These are phyloP conservation scores for Tulasnella sp. DNA, from an alignment of 768 basidiomycete species.

Conservation along the genomic window DNA sequence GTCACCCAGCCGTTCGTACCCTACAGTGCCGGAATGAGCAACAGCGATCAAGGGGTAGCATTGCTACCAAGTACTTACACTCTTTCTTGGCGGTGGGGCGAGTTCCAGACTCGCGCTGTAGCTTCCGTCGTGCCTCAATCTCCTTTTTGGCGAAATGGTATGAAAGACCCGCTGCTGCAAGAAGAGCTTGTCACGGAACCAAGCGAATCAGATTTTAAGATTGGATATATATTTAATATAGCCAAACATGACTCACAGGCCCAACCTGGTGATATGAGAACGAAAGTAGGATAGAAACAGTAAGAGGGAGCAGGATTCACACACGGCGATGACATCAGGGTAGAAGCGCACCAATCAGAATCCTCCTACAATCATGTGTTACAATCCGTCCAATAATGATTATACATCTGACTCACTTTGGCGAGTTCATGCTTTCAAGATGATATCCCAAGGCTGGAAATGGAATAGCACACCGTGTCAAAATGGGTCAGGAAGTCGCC, in stretches of 20 bases:
- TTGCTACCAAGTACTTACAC: slow-evolving; percentile 23
- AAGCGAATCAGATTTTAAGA: background rate
- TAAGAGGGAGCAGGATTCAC: no score
- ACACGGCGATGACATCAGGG: background rate
- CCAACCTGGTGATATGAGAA: background rate
- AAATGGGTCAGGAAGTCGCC: no score
- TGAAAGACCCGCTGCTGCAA: slow-evolving; percentile 31
- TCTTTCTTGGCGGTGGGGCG: slow-evolving; percentile 29
- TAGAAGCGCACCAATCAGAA: slow-evolving; percentile 1
- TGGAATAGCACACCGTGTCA: no score
- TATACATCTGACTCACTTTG: background rate
- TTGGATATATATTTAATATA: background rate
- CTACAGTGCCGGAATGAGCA: background rate
- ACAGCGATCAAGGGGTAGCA: background rate
- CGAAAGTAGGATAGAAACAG: background rate
- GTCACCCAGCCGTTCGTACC: slow-evolving; percentile 18
- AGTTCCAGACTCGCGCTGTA: slow-evolving; percentile 27
- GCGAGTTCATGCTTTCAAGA: no score
- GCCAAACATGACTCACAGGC: background rate
- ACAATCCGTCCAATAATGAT: background rate
- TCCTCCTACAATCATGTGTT: background rate
- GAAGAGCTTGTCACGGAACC: slow-evolving; percentile 20
- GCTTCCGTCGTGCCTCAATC: slow-evolving; percentile 30
- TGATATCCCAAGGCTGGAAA: no score
- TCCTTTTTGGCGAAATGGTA: slow-evolving; percentile 32